Evolutionary conservation across 73 alveolate genomes (phyloP), one percentile per base, ranked within the genome.

Genomic region (Halteria grandinella): DNA sequence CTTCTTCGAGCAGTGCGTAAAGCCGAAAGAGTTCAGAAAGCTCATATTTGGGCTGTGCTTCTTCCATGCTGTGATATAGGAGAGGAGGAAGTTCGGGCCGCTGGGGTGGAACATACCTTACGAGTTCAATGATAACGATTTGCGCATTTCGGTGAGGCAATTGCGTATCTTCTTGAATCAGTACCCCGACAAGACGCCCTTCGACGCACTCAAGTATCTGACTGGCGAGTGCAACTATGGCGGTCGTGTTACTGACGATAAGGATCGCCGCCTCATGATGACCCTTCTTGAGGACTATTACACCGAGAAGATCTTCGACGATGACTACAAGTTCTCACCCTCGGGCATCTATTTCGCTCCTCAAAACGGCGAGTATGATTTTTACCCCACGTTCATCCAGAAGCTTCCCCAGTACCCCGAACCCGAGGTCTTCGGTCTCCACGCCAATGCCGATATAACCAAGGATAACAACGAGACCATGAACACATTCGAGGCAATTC

Each of bases 161-260:
- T 93, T 98, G 51, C 94, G 91, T 76, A 96, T 97, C 95, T 95
- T 95, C 96, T 79, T 98, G 80, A 97, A 97, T 81, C 98, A 98
- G 83, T 97, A 95, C 79, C 93, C 94, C 27, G 99, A 98, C 24
- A 63, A 94, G 41, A 97, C 95, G 25, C 99, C 99, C 21, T 95
- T 96, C 64, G 98, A 98, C 79, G 99, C 99, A 28, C 70, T 98
- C 60, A 95, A 90, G 48, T 98, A 98, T 89, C 80, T 98, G 80
- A 95, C 99, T 21, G 99, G 99, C 47, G 99, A 97, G 86, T 97
- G 99, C 60, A 98, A 98, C 91, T 98, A 97, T 72, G 99, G 99
- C 8, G 99, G 99, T 21, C 89, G 99, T 71, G 99, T 98, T 4
- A 98, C 99, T 0, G 99, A 98, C 73, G 99, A 98, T 70, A 97